Evolutionary conservation across 78 protist species (phyloP), one percentile per base, ranked within the genome.

Genomic region (Dictyostelium citrinum): DNA sequence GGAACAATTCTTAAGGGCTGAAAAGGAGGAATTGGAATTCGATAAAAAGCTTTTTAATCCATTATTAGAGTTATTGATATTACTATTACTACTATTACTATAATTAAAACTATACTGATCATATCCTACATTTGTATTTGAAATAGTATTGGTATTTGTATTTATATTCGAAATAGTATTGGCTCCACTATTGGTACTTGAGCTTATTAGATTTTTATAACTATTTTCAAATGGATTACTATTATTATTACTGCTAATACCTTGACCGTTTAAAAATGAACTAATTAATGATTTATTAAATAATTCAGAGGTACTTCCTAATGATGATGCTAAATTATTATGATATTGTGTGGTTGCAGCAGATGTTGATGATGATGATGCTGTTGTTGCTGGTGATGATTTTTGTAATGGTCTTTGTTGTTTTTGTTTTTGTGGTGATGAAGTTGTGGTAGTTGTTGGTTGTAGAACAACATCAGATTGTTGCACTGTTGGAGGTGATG

Each of bases 261-360:
- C 77, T 61, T 29, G 92, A 76, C 27, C 41, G 41, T 82, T 82
- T 58, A 45, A 60, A 33, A 88, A 88, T 10, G 84, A 51, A 35
- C 72, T 88, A 88, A 88, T 88, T 7, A 88, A 31, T 22, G 93
- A 88, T 22, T 88, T 88, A 31, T 88, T 88, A 78, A 88, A 88
- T 5, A 88, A 46, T 12, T 88, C 93, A 4, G 86, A 78, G 17
- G 93, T 88, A 33, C 85, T 78, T 5, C 93, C 93, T 2, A 78
- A 20, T 24, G 85, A 88, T 58, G 84, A 49, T 20, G 68, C 74
- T 58, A 55, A 55, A 35, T 45, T 77, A 17, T 6, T 55, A 7
- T 55, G n/a, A 9, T 55, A 55, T 55, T 55, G 64, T 58, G 43
- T 80, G n/a, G n/a, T n/a, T n/a, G n/a, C n/a, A n/a, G n/a, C n/a